Conservation (phyloP, 164 flowering plant species). For the Aristolochia californica region DNA sequence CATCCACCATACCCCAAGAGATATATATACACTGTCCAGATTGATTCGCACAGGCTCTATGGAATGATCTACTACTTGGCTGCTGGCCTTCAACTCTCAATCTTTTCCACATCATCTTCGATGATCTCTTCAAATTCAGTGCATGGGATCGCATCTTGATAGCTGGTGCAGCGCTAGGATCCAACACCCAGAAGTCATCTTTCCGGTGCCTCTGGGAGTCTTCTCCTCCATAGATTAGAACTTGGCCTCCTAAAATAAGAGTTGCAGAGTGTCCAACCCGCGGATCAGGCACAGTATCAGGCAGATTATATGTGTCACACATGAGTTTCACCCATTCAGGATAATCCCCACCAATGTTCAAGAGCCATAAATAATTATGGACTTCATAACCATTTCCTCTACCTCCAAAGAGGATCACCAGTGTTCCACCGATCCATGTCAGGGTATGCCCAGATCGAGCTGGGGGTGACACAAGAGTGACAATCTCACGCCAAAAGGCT, state of each 20-base stretch:
- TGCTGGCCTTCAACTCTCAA: conserved; percentile 36
- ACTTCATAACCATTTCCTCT: conserved; percentile 80
- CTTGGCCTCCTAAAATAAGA: conserved; percentile 48
- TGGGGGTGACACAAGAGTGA: conserved; percentile 42
- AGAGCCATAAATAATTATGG: conserved; percentile 72
- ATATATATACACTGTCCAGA: conserved; percentile 56
- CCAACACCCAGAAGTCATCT: conserved; percentile 78
- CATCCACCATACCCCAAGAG: conserved; percentile 93
- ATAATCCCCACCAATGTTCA: conserved; percentile 29
- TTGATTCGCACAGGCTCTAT: conserved; percentile 63
- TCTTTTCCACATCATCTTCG: conserved; percentile 51
- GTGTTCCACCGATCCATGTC: conserved; percentile 48
- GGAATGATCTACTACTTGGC: conserved; percentile 62
- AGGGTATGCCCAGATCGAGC: conserved; percentile 92
- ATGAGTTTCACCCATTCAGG: conserved; percentile 46
- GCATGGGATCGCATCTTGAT: conserved; percentile 12
- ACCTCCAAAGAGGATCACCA: conserved; percentile 70
- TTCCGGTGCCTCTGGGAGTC: conserved; percentile 66
- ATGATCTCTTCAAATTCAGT: conserved; percentile 10
- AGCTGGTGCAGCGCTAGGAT: conserved; percentile 28
- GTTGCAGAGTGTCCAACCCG: conserved; percentile 94
- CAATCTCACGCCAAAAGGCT: conserved; percentile 60
- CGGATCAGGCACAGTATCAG: conserved; percentile 47
- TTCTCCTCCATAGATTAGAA: conserved; percentile 87
- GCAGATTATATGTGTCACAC: conserved; percentile 32